Evolutionary conservation across 2,329 filamentous ascomycete genomes (phyloP).

Genomic region (Cercospora beticola): DNA sequence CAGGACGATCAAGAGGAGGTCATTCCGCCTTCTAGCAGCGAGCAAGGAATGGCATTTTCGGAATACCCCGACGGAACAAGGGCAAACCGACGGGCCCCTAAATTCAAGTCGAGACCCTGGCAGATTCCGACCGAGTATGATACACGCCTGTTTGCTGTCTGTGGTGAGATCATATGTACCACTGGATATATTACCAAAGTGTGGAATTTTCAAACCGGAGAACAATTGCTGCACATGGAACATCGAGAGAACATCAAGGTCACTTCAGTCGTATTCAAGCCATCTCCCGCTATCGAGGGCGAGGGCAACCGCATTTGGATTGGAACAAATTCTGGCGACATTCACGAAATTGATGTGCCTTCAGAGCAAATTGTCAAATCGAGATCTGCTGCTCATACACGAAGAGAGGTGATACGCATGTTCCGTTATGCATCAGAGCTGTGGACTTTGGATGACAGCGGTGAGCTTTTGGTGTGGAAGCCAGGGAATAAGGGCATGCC

Average conservation of each 20-base stretch:
- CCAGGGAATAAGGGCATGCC: constrained; percentile 71
- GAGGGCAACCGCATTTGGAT: constrained; percentile 86
- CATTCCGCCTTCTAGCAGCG: constrained; percentile 19
- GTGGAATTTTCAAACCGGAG: constrained; percentile 82
- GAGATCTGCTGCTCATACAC: constrained; percentile 70
- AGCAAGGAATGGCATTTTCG: constrained; percentile 21
- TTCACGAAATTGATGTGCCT: constrained; percentile 82
- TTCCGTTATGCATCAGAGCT: constrained; percentile 83
- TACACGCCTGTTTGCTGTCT: constrained; percentile 80
- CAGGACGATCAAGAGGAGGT: constrained; percentile 47
- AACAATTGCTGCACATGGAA: constrained; percentile 73
- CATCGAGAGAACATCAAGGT: constrained; percentile 85
- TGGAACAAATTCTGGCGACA: constrained; percentile 81
- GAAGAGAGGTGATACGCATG: constrained; percentile 78
- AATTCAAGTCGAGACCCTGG: constrained; percentile 66
- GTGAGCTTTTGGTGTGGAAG: constrained; percentile 82
- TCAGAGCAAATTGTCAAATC: constrained; percentile 68
- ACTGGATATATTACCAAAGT: constrained; percentile 83
- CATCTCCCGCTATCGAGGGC: constrained; percentile 70
- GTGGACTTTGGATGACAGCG: constrained; percentile 91
- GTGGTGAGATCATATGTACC: constrained; percentile 82
- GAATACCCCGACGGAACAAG: constrained; percentile 82
- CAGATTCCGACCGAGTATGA: constrained; percentile 86
- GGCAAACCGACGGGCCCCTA: constrained; percentile 79
- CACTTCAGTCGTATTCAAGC: constrained; percentile 81